These are phyloP conservation scores for Psidium friedrichsthalianum DNA, from an alignment of 345 rosid species.

Conservation along the genomic window DNA sequence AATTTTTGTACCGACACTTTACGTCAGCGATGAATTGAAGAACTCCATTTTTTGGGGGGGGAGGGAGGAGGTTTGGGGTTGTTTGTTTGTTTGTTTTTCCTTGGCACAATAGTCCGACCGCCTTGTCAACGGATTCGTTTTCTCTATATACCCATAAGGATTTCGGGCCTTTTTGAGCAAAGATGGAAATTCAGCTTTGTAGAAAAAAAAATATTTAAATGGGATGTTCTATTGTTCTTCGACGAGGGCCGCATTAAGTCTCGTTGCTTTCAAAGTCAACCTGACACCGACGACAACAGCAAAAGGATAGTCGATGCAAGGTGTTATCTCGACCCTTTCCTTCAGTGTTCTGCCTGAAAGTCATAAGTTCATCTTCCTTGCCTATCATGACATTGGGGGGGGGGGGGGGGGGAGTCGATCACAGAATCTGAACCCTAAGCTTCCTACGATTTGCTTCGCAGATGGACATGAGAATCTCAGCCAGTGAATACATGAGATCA, in stretches of 20 bases:
- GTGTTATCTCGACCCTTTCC: not conserved
- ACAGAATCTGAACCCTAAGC: not conserved
- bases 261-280: not conserved
- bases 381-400: not conserved
- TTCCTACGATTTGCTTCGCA: not conserved
- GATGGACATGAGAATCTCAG: not conserved
- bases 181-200: not conserved
- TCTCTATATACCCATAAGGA: not conserved
- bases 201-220: no score
- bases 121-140: not conserved
- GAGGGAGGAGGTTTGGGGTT: no score
- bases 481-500: not conserved
- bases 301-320: not conserved
- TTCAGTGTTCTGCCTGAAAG: not conserved
- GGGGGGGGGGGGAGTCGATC: no score
- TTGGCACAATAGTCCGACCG: not conserved
- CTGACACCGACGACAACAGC: accelerated
- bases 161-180: not conserved
- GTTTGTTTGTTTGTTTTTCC: no score
- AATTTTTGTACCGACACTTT: not conserved
- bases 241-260: not conserved
- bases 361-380: not conserved
- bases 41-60: no score
- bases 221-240: no score
- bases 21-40: not conserved